Evolutionary conservation across 495 filamentous ascomycete species (phyloP).

Genomic region (Lasiosphaeria hispida): DNA sequence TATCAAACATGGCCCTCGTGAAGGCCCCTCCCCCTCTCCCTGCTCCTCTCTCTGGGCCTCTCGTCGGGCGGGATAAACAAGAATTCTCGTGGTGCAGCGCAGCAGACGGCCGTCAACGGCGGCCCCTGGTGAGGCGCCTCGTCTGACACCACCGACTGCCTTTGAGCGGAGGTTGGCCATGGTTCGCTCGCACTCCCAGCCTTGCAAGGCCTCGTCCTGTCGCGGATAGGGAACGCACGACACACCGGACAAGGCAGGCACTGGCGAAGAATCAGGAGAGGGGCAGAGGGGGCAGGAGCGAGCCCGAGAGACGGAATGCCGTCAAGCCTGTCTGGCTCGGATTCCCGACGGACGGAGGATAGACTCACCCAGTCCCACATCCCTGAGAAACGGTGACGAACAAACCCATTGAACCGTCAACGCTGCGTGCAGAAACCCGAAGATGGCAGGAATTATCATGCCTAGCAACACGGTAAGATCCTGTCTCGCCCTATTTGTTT

Average conservation of each 20-base stretch:
- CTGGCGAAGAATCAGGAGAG: too few relatives aligned
- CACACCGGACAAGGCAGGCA: too few relatives aligned
- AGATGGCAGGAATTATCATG: too few relatives aligned
- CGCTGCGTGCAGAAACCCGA: conserved; percentile 14
- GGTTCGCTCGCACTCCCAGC: too few relatives aligned
- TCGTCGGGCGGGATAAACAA: conserved; percentile 1
- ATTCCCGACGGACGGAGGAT: background rate
- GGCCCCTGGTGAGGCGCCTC: background rate
- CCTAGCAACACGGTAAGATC: too few relatives aligned
- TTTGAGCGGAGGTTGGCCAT: too few relatives aligned
- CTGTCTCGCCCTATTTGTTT: too few relatives aligned
- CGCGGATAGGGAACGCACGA: too few relatives aligned
- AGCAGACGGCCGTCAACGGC: background rate
- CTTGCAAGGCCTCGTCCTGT: too few relatives aligned
- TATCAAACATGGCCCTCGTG: background rate
- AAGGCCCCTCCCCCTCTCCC: too few relatives aligned
- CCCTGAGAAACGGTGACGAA: conserved; percentile 27
- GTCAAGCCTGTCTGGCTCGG: background rate
- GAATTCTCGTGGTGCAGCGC: conserved; percentile 8
- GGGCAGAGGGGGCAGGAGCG: too few relatives aligned
- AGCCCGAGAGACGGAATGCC: too few relatives aligned
- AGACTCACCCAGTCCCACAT: conserved; percentile 6
- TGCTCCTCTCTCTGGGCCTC: background rate
- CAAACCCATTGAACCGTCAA: conserved; percentile 13
- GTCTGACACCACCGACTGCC: background rate